Evolutionary conservation across 352 stramenopile genomes (phyloP).

Genomic region (Globisporangium paddicum): DNA sequence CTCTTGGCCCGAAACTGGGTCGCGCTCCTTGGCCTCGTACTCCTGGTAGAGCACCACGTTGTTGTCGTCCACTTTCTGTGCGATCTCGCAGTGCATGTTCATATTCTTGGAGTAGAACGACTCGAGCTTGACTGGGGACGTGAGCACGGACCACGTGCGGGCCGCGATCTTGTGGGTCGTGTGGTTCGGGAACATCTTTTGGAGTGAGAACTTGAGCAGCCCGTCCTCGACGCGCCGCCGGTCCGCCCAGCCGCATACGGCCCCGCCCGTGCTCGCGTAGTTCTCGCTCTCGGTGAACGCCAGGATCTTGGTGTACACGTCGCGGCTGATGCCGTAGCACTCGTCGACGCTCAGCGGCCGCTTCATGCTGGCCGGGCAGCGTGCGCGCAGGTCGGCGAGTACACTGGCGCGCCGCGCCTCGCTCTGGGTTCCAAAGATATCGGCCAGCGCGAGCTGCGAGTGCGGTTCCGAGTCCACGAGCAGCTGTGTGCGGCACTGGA

Average conservation of each 20-base stretch:
- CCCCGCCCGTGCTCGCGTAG: conserved; percentile 18
- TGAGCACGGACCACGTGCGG: conserved; percentile 21
- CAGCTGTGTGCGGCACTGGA: conserved; percentile 26
- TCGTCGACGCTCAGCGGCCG: conserved; percentile 21
- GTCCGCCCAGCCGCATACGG: conserved; percentile 28
- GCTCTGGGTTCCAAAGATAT: not conserved
- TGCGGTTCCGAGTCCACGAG: conserved; percentile 11
- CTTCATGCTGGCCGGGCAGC: conserved; percentile 16
- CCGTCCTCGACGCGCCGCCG: conserved; percentile 25
- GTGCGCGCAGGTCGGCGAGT: conserved; percentile 1
- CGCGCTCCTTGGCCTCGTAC: conserved; percentile 22
- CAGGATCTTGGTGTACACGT: conserved; percentile 24
- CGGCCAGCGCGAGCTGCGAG: not conserved
- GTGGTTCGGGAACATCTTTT: conserved; percentile 19
- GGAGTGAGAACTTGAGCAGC: conserved; percentile 28
- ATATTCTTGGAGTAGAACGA: conserved; percentile 27
- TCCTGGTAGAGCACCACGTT: conserved; percentile 37
- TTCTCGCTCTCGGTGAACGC: conserved; percentile 17
- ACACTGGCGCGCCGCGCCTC: conserved; percentile 7
- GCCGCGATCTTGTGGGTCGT: conserved; percentile 14
- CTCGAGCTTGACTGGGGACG: conserved; percentile 16
- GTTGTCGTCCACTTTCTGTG: conserved; percentile 26
- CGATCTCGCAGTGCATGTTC: conserved; percentile 28
- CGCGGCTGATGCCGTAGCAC: conserved; percentile 24
- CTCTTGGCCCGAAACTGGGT: conserved; percentile 11